These are phyloP conservation scores for Reutealis trisperma DNA, from an alignment of 345 rosid species.

Conservation along the genomic window DNA sequence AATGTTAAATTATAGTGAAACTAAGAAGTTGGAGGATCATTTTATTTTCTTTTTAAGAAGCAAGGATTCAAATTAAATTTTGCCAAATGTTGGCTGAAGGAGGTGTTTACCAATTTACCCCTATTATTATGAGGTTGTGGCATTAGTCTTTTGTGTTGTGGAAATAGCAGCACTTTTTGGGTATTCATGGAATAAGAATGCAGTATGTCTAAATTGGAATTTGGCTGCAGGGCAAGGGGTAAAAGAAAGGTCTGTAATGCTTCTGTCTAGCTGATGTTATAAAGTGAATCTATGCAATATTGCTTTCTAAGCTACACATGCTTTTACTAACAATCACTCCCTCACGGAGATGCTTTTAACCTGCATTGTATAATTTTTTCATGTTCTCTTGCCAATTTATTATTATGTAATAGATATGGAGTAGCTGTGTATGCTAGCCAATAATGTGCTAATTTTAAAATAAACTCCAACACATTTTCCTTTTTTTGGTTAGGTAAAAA, in stretches of 20 bases:
- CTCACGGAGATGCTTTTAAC: background rate
- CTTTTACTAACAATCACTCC: background rate
- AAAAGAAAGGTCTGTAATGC: background rate
- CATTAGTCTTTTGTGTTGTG: too few relatives aligned
- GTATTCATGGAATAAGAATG: too few relatives aligned
- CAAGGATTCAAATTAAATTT: too few relatives aligned
- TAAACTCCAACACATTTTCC: background rate
- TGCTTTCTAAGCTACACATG: background rate
- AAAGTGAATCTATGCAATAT: background rate
- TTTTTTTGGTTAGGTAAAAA: constrained; percentile 40
- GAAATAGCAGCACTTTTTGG: too few relatives aligned
- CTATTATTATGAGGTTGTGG: too few relatives aligned
- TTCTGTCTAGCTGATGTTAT: background rate
- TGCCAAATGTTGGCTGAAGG: too few relatives aligned
- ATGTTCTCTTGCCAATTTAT: background rate
- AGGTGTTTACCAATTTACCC: too few relatives aligned
- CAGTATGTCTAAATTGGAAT: too few relatives aligned
- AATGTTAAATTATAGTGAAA: too few relatives aligned
- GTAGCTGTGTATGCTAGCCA: background rate
- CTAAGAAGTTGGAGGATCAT: too few relatives aligned
- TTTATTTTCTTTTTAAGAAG: too few relatives aligned
- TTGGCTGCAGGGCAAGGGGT: background rate
- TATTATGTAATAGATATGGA: background rate
- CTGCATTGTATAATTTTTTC: background rate
- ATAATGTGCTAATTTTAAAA: background rate